These are phyloP conservation scores for Globisporangium irregulare DNA, from an alignment of 352 stramenopile genomes.

Conservation along the genomic window DNA sequence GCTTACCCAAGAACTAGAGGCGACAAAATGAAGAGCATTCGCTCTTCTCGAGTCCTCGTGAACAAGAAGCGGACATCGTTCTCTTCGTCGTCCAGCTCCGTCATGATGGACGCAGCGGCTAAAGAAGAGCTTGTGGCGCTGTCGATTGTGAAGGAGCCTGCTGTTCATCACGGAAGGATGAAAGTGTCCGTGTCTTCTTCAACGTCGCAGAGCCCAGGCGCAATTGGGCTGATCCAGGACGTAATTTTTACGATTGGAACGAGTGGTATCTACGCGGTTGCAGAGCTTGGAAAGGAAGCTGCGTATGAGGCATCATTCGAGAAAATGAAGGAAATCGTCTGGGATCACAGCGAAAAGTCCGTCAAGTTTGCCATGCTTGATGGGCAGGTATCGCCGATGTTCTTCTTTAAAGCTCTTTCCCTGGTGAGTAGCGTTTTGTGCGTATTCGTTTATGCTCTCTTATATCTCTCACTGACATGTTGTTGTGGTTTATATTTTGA, in stretches of 20 bases:
- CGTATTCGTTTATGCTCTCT: neutral
- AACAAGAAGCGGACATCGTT: slow-evolving; percentile 18
- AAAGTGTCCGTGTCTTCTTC: slow-evolving; percentile 3
- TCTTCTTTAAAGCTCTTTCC: slow-evolving; percentile 42
- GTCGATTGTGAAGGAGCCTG: slow-evolving; percentile 26
- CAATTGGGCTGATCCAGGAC: slow-evolving; percentile 21
- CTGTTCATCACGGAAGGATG: slow-evolving; percentile 51
- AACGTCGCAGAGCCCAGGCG: neutral
- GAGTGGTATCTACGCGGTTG: slow-evolving; percentile 38
- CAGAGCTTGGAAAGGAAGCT: slow-evolving; percentile 30
- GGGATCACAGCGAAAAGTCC: slow-evolving; percentile 63
- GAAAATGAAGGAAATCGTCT: slow-evolving; percentile 58
- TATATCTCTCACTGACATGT: neutral
- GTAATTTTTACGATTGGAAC: slow-evolving; percentile 40
- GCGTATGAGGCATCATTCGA: slow-evolving; percentile 40
- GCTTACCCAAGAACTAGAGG: neutral
- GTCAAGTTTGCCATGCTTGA: slow-evolving; percentile 45
- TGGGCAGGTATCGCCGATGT: slow-evolving; percentile 26
- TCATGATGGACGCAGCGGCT: slow-evolving; percentile 7
- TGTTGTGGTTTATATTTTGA: neutral
- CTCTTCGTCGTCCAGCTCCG: slow-evolving; percentile 20
- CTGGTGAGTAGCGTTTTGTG: slow-evolving; percentile 14
- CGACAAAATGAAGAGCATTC: slow-evolving; percentile 15
- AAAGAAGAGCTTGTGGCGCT: slow-evolving; percentile 2
- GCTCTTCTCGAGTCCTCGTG: slow-evolving; percentile 4